Conservation (phyloP, 2,329 filamentous ascomycete species). For the Polytolypa hystricis region DNA sequence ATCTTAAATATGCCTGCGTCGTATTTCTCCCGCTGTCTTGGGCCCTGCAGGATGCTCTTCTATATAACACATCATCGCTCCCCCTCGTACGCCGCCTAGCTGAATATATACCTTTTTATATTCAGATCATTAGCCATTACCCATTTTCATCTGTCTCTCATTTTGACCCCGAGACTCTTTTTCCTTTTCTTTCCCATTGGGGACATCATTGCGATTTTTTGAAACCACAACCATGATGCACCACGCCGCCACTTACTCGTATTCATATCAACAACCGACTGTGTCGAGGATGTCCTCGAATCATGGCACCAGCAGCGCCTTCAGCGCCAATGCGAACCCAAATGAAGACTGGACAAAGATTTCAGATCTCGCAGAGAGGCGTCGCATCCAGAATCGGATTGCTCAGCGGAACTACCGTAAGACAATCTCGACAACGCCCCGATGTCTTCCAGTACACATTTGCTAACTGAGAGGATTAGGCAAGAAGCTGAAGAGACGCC, state of each 20-base stretch:
- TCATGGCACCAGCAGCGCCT: slow-evolving; percentile 82
- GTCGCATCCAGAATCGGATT: slow-evolving; percentile 94
- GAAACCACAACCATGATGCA: slow-evolving; percentile 19
- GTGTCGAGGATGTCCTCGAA: slow-evolving; percentile 51
- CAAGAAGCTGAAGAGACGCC: slow-evolving; percentile 57
- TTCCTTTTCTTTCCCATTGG: too few species aligned
- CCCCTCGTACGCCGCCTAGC: too few species aligned
- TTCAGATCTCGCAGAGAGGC: slow-evolving; percentile 85
- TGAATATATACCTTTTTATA: too few species aligned
- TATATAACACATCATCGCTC: too few species aligned
- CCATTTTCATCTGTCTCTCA: too few species aligned
- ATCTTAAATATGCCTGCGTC: too few species aligned
- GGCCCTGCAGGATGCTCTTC: too few species aligned
- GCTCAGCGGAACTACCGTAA: slow-evolving; percentile 94
- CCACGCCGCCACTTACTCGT: slow-evolving; percentile 17
- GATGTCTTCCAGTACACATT: background rate
- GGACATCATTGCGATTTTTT: too few species aligned
- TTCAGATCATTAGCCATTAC: too few species aligned
- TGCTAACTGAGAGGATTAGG: slow-evolving; percentile 28
- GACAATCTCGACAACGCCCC: slow-evolving; percentile 17
- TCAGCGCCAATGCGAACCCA: slow-evolving; percentile 85
- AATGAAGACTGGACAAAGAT: slow-evolving; percentile 99
- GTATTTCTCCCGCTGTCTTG: too few species aligned
- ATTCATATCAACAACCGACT: slow-evolving; percentile 13
- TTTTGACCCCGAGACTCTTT: too few species aligned